Percentiles rank a stretch among this genome's conserved stretches.
Conservation (phyloP, 257 asterid genomes). For the Solanum dulcamara region DNA sequence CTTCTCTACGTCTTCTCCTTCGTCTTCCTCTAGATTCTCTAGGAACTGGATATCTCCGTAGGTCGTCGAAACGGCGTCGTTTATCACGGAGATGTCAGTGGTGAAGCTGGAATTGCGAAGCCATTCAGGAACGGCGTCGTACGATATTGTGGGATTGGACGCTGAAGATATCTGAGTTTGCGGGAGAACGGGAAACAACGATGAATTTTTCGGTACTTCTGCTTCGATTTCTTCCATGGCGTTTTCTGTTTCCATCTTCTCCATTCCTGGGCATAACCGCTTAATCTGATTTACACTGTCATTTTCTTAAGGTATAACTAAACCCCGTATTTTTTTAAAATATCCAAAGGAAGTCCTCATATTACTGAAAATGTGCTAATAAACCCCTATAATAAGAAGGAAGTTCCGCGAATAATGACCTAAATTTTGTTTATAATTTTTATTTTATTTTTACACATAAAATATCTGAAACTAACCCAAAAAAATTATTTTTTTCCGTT, state of each 20-base stretch:
- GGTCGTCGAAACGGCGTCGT: constrained; percentile 47
- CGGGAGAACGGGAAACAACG: constrained; percentile 47
- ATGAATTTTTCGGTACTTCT: constrained; percentile 17
- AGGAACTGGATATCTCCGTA: not conserved
- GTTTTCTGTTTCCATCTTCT: not conserved
- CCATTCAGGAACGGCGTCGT: constrained; percentile 37
- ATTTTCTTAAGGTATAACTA: not conserved
- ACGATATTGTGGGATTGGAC: not conserved
- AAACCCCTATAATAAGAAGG: not conserved
- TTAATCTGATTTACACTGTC: not conserved
- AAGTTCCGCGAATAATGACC: not conserved
- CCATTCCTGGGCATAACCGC: not conserved
- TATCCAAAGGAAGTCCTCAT: not conserved
- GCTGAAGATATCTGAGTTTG: constrained; percentile 13
- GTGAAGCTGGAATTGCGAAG: constrained; percentile 73
- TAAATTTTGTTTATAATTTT: too few species aligned
- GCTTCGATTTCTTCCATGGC: not conserved
- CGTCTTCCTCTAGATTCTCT: constrained; percentile 26
- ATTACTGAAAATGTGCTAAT: not conserved
- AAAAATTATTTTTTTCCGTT: not conserved
- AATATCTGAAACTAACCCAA: too few species aligned
- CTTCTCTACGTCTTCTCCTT: constrained; percentile 3
- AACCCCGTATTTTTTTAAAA: not conserved
- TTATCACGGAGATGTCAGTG: constrained; percentile 53
- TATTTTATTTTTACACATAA: too few species aligned